Percentiles rank a stretch among this genome's conserved stretches.
Evolutionary conservation across 1,284 basidiomycete genomes (phyloP).

Genomic region (Cryptococcus maquisensis): DNA sequence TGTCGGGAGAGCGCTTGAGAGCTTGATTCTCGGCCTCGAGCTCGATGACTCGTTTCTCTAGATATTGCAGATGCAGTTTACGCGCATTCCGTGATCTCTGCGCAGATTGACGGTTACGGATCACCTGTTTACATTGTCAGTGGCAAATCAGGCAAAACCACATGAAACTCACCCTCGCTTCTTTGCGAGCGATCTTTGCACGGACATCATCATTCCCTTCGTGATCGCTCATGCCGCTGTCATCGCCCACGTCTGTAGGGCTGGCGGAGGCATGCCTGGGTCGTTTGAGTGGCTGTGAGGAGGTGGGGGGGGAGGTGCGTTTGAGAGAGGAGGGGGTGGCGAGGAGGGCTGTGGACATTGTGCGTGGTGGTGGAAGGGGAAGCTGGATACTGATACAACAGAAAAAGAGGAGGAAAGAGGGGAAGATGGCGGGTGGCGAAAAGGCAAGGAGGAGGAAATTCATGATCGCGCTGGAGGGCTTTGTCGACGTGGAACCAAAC

Average conservation of each 20-base stretch:
- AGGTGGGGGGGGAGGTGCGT: neutral
- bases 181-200: conserved; percentile 1
- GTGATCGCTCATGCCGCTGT: neutral
- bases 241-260: neutral
- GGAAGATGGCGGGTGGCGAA: neutral
- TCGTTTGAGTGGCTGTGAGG: neutral
- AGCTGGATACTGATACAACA: neutral
- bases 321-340: neutral
- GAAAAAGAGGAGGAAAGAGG: neutral
- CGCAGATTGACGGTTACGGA: conserved; percentile 1
- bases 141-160: neutral
- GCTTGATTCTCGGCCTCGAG: neutral
- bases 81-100: neutral
- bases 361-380: neutral
- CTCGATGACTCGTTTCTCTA: neutral
- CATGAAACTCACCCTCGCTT: neutral
- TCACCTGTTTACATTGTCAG: neutral
- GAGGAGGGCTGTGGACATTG: neutral
- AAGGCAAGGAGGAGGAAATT: neutral
- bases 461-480: neutral
- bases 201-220: neutral
- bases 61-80: neutral
- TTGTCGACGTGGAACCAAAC: conserved; percentile 1
- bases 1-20: neutral
- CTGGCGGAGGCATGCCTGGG: neutral